Base-by-base conservation (phyloP, 1,284 basidiomycete species). In the Paramarasmius palmivorus region DNA sequence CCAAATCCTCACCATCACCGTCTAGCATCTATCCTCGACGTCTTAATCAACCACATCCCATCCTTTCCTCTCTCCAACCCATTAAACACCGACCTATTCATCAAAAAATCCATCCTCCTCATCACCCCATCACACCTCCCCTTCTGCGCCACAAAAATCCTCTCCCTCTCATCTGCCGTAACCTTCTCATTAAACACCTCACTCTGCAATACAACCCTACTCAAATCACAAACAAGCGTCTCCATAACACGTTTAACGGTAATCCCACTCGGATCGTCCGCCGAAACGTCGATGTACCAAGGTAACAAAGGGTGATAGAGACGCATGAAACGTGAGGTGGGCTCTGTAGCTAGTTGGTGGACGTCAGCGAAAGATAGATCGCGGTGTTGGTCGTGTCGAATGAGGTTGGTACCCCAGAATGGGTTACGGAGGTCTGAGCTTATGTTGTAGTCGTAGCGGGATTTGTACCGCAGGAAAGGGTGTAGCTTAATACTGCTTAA, bases 251-350 rank as follows among this genome's bases (percentile, higher is more conserved):
- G 41, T 4, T 22, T n/a, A 12, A 50, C 36, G 9, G 48, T 53
- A 19, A 53, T 41, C 2, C 52, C 52, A 29, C 34, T 46, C 26
- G 50, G n/a, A 34, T 20, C 34, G 39, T 45, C 32, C n/a, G 52
- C 36, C 12, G 9, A n/a, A n/a, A 53, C 36, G n/a, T 53, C 37
- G 22, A 53, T 32, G 37, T 41, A 41, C 52, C 52, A 53, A 22
- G 52, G 52, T 15, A 53, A 35, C 22, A 34, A 26, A 9, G 52
- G 52, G 19, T 53, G 52, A 36, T 48, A 53, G 14, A 53, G n/a
- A 36, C 39, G 52, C 52, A 53, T 49, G 34, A 26, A 36, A 9
- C 20, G 52, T 10, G 22, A 39, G 22, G 52, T 25, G 14, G 52
- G 52, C 19, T 19, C 39, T 5, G 44, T 53, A 20, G 45, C 44